Conservation (phyloP, 768 basidiomycete species). For the Trichaptum fuscoviolaceum region DNA sequence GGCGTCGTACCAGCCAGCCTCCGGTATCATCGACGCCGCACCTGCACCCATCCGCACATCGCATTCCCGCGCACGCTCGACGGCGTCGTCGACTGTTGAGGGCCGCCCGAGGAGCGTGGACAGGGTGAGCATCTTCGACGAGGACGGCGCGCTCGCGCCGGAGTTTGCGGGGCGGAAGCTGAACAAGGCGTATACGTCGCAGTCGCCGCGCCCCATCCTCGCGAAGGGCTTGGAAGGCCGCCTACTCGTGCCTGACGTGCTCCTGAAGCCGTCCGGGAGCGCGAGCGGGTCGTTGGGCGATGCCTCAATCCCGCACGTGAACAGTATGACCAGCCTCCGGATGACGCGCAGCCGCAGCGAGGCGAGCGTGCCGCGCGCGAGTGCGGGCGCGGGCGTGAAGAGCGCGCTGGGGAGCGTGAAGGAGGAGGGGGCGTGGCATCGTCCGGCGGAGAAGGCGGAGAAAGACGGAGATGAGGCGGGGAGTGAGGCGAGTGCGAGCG, state of each 20-base stretch:
- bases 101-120: background rate
- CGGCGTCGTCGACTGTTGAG: background rate
- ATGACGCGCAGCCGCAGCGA: constrained; percentile 18
- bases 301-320: constrained; percentile 14
- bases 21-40: constrained; percentile 29
- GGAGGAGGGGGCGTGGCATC: constrained; percentile 29
- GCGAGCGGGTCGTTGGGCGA: background rate
- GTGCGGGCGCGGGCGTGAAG: constrained; percentile 18
- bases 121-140: background rate
- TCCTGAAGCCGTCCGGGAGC: constrained; percentile 23
- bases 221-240: constrained; percentile 59
- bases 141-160: background rate
- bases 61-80: background rate
- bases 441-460: constrained; percentile 27
- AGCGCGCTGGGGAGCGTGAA: constrained; percentile 35
- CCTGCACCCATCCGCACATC: constrained; percentile 20
- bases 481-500: constrained; percentile 25
- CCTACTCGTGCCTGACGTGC: constrained; percentile 46
- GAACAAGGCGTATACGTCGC: background rate
- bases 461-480: constrained; percentile 20
- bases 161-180: constrained; percentile 39
- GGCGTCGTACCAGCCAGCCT: constrained; percentile 30
- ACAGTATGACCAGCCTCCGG: constrained; percentile 28
- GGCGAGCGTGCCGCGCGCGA: constrained; percentile 14
- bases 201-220: constrained; percentile 33